Evolutionary conservation across 1,139 yeast species (phyloP), one percentile per base, ranked within the genome.

Genomic region (Sugiyamaella grinbergsii): DNA sequence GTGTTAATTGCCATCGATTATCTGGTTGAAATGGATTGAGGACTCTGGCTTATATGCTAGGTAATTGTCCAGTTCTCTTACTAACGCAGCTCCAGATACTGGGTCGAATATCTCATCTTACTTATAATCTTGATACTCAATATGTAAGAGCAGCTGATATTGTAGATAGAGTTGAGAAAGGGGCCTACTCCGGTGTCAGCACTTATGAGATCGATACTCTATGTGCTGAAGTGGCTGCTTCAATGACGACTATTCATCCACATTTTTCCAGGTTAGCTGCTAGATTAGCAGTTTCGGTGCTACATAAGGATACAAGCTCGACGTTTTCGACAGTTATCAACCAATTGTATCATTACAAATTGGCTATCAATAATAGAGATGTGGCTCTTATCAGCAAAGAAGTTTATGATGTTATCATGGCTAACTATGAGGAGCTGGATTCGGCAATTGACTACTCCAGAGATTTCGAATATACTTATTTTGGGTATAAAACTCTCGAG

Each of bases 261-360:
- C 96, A 89, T 69, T 87, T 87, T 63, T 89, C 95, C 26, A 76
- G 78, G 22, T 75, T 90, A 60, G 96, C 95, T 23, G 95, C 95
- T 13, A 78, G 96, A 70, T 77, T 90, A 48, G 89, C 91, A 29
- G 81, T 87, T 43, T 79, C 88, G 24, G 80, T 82, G 62, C 76
- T 89, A 60, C 95, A 87, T 71, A 85, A 83, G 66, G 84, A 80
- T 68, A 87, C 96, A 34, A 80, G 84, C 47, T 79, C 81, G 65
- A 83, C 77, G 62, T 89, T 83, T 63, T 81, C 89, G 31, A 81
- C 79, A 57, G 90, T 85, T 47, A 73, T 85, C 52, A 74, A 76
- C 52, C 79, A 78, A 54, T 75, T 90, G 62, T 87, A 80, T 69
- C 76, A 75, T 54, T 86, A 86, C 65, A 71, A 81, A 59, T 85